phyloP scores from a whole-genome alignment of 306 rosid species.

The Quercus gilva region DNA sequence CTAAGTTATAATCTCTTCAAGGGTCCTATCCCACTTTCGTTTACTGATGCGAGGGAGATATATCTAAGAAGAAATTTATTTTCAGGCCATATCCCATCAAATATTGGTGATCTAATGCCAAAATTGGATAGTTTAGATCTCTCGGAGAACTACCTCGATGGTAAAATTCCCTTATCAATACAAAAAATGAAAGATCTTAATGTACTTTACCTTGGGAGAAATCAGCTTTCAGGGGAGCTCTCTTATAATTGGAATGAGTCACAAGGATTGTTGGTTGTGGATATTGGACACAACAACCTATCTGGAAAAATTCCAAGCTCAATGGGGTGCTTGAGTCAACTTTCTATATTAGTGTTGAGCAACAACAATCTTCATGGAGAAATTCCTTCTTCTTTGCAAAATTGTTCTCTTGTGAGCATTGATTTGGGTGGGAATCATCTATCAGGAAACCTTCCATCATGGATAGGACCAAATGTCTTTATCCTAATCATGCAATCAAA shows the following conservation, averaged over 20 bases:
- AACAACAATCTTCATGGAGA: constrained; percentile 12
- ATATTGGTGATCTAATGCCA: constrained; percentile 14
- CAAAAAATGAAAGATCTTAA: no score
- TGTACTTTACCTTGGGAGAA: not conserved
- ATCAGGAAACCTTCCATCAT: not conserved
- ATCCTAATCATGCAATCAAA: constrained; percentile 5
- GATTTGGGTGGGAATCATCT: constrained; percentile 18
- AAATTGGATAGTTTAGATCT: not conserved
- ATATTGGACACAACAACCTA: constrained; percentile 20
- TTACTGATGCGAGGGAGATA: not conserved
- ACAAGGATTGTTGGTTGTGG: not conserved
- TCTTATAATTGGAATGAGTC: not conserved
- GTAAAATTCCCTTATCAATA: constrained; percentile 7
- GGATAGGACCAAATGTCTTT: not conserved
- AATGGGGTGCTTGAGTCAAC: not conserved
- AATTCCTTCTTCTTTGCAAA: constrained; percentile 1
- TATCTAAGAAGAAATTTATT: not conserved
- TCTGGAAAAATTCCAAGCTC: not conserved
- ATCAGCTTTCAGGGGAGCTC: not conserved
- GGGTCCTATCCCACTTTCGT: no score
- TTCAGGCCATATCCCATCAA: constrained; percentile 16
- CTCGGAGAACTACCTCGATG: not conserved
- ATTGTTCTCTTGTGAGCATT: not conserved
- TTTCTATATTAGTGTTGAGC: no score
- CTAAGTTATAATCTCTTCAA: no score